A percentile compares a stretch with the other conserved stretches of the same genome.
Conservation (phyloP, 208 protist genomes). For the Trypanosoma mega region DNA sequence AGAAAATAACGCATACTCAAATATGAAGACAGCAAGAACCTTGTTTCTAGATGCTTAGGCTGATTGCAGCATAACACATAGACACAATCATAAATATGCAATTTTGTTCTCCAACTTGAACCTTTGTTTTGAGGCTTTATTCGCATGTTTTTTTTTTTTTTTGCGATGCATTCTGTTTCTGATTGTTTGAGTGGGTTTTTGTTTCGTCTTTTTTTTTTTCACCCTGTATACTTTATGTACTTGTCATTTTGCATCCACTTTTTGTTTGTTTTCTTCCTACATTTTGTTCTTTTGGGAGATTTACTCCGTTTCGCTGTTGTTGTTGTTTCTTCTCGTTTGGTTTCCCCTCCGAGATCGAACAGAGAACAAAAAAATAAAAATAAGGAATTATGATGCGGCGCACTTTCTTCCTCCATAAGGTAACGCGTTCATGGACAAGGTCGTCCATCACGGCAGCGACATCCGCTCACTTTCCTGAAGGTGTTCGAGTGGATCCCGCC, state of each 20-base stretch:
- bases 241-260: neutral
- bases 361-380: conserved; percentile 7
- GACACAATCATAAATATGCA: no score
- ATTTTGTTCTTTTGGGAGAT: conserved; percentile 2
- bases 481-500: conserved; percentile 58
- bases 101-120: no score
- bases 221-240: neutral
- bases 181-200: neutral
- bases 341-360: no score
- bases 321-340: neutral
- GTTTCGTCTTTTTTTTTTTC: neutral
- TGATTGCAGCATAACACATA: no score
- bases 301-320: neutral
- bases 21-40: no score
- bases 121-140: no score
- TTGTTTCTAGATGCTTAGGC: no score
- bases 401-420: conserved; percentile 46
- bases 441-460: conserved; percentile 49
- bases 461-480: conserved; percentile 73
- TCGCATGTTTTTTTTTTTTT: no score
- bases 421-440: conserved; percentile 76
- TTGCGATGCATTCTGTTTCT: neutral
- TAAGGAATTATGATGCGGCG: conserved; percentile 54
- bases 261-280: neutral
- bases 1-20: no score